Base-by-base conservation (phyloP, 768 basidiomycete genomes). In the Kondoa subrosea region DNA sequence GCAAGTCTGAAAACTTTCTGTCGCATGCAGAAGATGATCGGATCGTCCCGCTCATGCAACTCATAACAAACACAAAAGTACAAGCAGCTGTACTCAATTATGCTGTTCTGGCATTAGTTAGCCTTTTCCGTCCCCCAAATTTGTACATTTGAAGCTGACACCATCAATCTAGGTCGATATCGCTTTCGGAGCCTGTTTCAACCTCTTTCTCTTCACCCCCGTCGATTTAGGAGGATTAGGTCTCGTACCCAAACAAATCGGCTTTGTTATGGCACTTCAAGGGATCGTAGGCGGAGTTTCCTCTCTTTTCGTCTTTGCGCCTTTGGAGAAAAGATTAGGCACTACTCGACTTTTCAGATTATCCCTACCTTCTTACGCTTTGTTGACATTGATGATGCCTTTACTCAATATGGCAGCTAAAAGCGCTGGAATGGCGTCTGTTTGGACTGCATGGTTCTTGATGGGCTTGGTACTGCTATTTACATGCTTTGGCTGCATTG, bases 251-350 rank as follows among this genome's bases (percentile, higher is more conserved):
- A 26, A 31, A 4, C 67, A 66, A 40, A 70, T 70, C 40, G 69
- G 69, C 26, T 65, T 57, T 1, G 71, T 71, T 4, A 57, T 74
- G 15, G 69, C 73, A 14, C 40, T 68, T 65, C 69, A 65, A 3
- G 70, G 70, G 8, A 58, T 74, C 31, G 33, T 33, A 2, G 64
- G 70, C 17, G 70, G 71, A 17, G 25, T 34, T 0, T 66, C 65
- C 33, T 70, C 72, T 56, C 32, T 73, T 30, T n/a, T 73, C 59
- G 50, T 71, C 34, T 74, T 73, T 72, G 67, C 72, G 3, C 70
- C 70, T 0, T 34, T 73, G 12, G 71, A 74, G 29, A 16, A 15
- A 1, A 58, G 68, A 2, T 27, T 68, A 1, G 74, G 74, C 4
- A 72, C 74, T 2, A 68, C 67, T 57, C 64, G 29, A 14, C 58